A percentile compares a stretch with the other conserved stretches of the same genome.
These are phyloP conservation scores for Oehlia diaphana DNA, from an alignment of 192 early-diverging fungal species.

Conservation along the genomic window DNA sequence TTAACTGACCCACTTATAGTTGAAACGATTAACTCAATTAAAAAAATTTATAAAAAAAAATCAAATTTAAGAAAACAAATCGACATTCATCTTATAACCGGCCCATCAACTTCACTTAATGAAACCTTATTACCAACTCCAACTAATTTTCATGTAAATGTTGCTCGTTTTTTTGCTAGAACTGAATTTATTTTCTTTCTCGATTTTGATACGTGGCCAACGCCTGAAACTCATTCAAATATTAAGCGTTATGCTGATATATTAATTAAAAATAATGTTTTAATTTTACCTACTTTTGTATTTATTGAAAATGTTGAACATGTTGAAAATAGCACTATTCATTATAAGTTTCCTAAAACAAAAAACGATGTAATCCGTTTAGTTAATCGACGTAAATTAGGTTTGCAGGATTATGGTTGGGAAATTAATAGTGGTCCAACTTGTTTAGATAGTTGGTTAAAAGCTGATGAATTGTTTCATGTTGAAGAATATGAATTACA, in stretches of 20 bases:
- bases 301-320: conserved; percentile 29
- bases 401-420: conserved; percentile 51
- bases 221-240: conserved; percentile 40
- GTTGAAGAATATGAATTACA: conserved; percentile 60
- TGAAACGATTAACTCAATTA: conserved; percentile 6
- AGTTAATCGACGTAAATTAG: conserved; percentile 6
- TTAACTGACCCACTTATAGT: conserved; percentile 9
- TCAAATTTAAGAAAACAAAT: conserved; percentile 40
- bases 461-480: conserved; percentile 38
- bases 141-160: conserved; percentile 51
- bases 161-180: conserved; percentile 52
- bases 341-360: neutral
- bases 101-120: conserved; percentile 26
- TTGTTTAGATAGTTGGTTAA: conserved; percentile 46
- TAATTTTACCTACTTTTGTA: conserved; percentile 53
- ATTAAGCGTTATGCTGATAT: neutral
- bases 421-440: conserved; percentile 53
- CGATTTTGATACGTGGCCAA: conserved; percentile 43
- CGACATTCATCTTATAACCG: conserved; percentile 50
- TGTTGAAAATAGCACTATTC: neutral
- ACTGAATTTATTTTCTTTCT: conserved; percentile 51
- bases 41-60: conserved; percentile 38
- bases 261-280: conserved; percentile 41
- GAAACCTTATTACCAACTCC: conserved; percentile 33
- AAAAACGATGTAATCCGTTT: neutral